Evolutionary conservation across 176 grass and related monocot species (phyloP).

Genomic region (Luzula sylvatica): DNA sequence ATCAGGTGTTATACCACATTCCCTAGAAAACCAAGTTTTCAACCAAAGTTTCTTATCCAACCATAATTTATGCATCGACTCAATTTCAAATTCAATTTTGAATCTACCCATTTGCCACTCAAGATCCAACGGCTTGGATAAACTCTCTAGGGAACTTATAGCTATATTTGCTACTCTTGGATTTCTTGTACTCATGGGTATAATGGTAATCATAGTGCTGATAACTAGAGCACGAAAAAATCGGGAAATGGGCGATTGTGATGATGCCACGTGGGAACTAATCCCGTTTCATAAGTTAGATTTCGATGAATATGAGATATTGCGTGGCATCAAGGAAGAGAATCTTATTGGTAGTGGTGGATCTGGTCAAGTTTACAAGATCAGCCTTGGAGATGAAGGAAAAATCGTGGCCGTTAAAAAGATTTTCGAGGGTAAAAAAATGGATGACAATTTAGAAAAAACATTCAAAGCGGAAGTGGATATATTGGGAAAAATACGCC

Average conservation of each 20-base stretch:
- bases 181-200: neutral
- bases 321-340: slow-evolving; percentile 19
- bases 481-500: slow-evolving; percentile 43
- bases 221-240: neutral
- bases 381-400: neutral
- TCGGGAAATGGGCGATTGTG: neutral
- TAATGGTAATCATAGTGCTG: neutral
- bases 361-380: slow-evolving; percentile 53
- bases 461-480: slow-evolving; percentile 42
- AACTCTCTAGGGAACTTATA: slow-evolving; percentile 1
- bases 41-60: slow-evolving; percentile 32
- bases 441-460: slow-evolving; percentile 15
- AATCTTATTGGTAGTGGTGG: slow-evolving; percentile 58
- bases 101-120: slow-evolving; percentile 10
- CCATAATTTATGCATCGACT: slow-evolving; percentile 22
- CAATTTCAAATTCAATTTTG: neutral
- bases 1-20: slow-evolving; percentile 25
- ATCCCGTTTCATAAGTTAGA: slow-evolving; percentile 27
- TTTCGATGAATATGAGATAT: slow-evolving; percentile 28
- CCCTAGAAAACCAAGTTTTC: slow-evolving; percentile 24
- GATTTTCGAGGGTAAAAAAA: slow-evolving; percentile 23
- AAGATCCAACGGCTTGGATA: neutral
- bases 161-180: slow-evolving; percentile 26
- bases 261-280: slow-evolving; percentile 29
- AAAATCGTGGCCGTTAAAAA: slow-evolving; percentile 48